These are phyloP conservation scores for Ascochyta rabiei DNA, from an alignment of 2,329 filamentous ascomycete genomes.

Conservation along the genomic window DNA sequence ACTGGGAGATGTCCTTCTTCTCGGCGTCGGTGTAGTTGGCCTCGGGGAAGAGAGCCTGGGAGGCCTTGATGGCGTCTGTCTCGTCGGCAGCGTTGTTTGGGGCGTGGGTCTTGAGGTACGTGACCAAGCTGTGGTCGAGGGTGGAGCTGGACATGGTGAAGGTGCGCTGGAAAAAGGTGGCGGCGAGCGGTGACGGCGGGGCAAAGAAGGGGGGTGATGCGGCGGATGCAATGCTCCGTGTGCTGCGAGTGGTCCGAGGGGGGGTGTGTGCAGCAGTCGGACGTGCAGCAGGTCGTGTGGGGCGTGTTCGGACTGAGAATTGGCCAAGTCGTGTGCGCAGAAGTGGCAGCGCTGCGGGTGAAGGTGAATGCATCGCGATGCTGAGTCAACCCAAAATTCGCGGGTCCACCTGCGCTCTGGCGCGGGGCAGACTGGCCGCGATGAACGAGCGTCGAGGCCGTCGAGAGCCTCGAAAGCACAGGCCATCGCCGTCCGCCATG, in stretches of 20 bases:
- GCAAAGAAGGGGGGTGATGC: slow-evolving; percentile 38
- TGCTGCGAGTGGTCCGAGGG: slow-evolving; percentile 10
- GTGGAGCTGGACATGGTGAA: slow-evolving; percentile 44
- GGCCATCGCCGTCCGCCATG: slow-evolving; percentile 21
- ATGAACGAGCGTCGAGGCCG: slow-evolving; percentile 26
- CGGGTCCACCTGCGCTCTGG: slow-evolving; percentile 11
- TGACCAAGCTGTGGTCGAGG: slow-evolving; percentile 43
- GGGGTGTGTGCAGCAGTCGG: slow-evolving; percentile 8
- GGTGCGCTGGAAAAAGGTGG: slow-evolving; percentile 39
- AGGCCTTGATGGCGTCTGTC: slow-evolving; percentile 51
- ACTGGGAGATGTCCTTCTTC: slow-evolving; percentile 86
- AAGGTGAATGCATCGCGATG: slow-evolving; percentile 30
- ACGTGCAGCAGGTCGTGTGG: slow-evolving; percentile 8
- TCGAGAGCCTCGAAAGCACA: slow-evolving; percentile 17
- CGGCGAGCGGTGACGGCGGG: slow-evolving; percentile 36
- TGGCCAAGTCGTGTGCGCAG: slow-evolving; percentile 32
- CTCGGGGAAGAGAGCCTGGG: slow-evolving; percentile 69
- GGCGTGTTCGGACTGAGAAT: slow-evolving; percentile 17
- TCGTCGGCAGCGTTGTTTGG: slow-evolving; percentile 46
- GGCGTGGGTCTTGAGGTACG: slow-evolving; percentile 46
- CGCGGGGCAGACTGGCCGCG: slow-evolving; percentile 10
- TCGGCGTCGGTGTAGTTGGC: slow-evolving; percentile 78
- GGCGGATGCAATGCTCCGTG: slow-evolving; percentile 16
- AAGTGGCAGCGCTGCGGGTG: slow-evolving; percentile 25
- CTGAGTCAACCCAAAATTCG: slow-evolving; percentile 38